Evolutionary conservation across 805 yeast species (phyloP).

Genomic region (Nakazawaea ambrosiae): DNA sequence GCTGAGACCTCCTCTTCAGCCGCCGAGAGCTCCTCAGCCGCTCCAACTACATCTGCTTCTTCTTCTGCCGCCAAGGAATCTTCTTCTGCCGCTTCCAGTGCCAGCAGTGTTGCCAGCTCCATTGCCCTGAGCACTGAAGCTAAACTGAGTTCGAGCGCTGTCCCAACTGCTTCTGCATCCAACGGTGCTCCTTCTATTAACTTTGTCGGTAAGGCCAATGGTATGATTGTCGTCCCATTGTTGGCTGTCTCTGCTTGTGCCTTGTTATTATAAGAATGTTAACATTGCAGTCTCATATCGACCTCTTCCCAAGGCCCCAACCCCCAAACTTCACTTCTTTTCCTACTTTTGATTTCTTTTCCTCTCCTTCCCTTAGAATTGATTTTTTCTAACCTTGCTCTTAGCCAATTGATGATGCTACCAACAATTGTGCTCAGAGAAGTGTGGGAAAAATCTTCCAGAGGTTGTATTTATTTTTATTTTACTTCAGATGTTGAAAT

Average conservation of each 20-base stretch:
- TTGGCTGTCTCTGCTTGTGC: conserved; percentile 4
- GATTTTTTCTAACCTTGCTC: too few relatives aligned
- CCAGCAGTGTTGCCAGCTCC: conserved; percentile 1
- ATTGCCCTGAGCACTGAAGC: conserved; percentile 6
- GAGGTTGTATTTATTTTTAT: too few relatives aligned
- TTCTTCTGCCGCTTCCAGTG: conserved; percentile 10
- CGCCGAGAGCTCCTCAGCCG: conserved; percentile 1
- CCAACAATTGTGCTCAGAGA: too few relatives aligned
- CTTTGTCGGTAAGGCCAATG: neutral
- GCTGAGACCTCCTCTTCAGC: conserved; percentile 10
- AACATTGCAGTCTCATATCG: too few relatives aligned
- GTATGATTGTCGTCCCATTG: conserved; percentile 7
- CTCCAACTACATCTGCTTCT: conserved; percentile 8
- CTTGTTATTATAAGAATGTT: conserved; percentile 6
- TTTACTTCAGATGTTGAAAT: too few relatives aligned
- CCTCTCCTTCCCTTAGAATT: too few relatives aligned
- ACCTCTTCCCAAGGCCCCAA: too few relatives aligned
- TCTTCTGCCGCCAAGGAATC: conserved; percentile 11
- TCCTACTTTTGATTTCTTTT: neutral
- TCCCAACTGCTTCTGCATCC: neutral
- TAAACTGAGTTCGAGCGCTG: conserved; percentile 3
- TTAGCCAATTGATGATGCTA: too few relatives aligned
- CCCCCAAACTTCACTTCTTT: neutral
- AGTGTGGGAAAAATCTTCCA: too few relatives aligned
- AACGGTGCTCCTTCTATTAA: neutral